Base-by-base conservation (phyloP, 164 flowering plant genomes). In the Aristolochia californica region DNA sequence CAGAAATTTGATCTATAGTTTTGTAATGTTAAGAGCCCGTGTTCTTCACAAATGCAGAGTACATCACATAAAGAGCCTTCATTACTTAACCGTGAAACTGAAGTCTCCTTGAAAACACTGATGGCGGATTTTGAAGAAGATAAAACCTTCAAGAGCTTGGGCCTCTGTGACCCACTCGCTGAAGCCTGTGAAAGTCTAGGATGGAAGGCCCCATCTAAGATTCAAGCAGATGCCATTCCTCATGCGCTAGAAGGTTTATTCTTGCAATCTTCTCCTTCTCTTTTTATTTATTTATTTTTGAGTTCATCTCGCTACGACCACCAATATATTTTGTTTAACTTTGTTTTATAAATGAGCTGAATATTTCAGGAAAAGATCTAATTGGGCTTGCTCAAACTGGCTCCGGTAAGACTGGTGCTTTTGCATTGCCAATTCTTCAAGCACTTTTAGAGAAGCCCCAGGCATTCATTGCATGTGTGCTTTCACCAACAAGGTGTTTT, bases 321-420 rank as follows among this genome's bases (percentile, higher is more conserved):
- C 43, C 18, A 27, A 26, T 20, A 14, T 12, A 25, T 54, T 9
- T 15, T 54, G 25, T 26, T 7, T 34, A 12, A 34, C 4, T 16
- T 26, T 54, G 30, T 44, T 57, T n/a, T n/a, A n/a, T 15, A 18
- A 26, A 16, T 21, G 47, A 45, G 15, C 55, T 47, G 18, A 17
- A 47, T 20, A 47, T 47, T 47, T 47, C 48, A 80, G 97, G 95
- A n/a, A 87, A 79, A 61, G 96, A 88, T 54, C 43, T 91, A 62
- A 86, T 88, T 64, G 98, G 84, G 47, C 83, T 91, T 57, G 96
- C 96, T 10, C 96, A 86, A 59, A 88, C 98, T 0, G 98, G 98
- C 25, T 88, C 95, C 14, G 98, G 98, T 16, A 91, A 91, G 67
- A 91, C 98, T n/a, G 98, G 89, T 45, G 98, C 98, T 17, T 91